Base-by-base conservation (phyloP, 73 alveolate genomes). In the Diophrys appendiculata region DNA sequence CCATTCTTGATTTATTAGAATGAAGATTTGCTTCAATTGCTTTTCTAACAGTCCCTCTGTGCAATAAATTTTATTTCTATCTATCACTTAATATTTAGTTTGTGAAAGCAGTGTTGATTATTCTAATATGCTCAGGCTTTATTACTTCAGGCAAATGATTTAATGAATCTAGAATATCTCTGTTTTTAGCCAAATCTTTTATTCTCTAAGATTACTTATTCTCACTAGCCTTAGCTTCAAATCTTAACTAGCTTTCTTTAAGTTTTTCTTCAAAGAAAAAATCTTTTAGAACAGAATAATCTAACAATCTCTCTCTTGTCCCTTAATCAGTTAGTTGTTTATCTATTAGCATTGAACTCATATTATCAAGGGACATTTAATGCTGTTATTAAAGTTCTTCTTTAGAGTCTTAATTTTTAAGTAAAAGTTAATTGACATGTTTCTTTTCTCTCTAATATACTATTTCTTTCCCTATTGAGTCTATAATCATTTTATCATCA, bases 201-300 rank as follows among this genome's bases (percentile, higher is more conserved):
- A 56, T 70, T 70, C 53, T 30, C 70, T 28, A 33, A 22, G 60
- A 18, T 43, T 18, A 5, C 18, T 70, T 11, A 33, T 30, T 14
- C 52, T 35, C 18, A 24, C 69, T 72, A 35, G 65, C 70, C 33
- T 24, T 43, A 69, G 70, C 54, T 72, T 26, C n/a, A 72, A 34
- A 24, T 54, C 65, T 81, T 55, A 33, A 11, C 29, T 52, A 43
- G 73, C 72, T n/a, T 33, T 81, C 89, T 54, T 72, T 81, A 22
- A 81, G 60, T 55, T 81, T 81, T 24, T 81, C 89, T 81, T 81
- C 89, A 72, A 72, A 81, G 24, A 54, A 72, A 71, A 81, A 81
- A 72, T 81, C 89, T 33, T 81, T 81, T 8, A 81, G 69, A 5
- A 81, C 89, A 27, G 89, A 81, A 31, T 81, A 79, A 67, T 81